These are phyloP conservation scores for Phylloporus scabripes DNA, from an alignment of 768 basidiomycete genomes.

Conservation along the genomic window DNA sequence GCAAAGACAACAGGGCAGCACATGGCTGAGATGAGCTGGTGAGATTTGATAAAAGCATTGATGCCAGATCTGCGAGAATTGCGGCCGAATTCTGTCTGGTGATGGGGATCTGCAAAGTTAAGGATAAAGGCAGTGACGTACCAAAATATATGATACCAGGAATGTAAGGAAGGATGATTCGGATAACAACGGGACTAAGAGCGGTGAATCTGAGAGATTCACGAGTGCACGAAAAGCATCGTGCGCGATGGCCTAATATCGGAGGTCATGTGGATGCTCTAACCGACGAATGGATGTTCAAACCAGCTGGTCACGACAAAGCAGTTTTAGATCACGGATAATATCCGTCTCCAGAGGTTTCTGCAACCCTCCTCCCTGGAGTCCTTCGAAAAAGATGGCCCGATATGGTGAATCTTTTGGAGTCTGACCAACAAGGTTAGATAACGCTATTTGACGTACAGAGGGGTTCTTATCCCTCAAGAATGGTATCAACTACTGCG, in stretches of 20 bases:
- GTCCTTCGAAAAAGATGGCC: constrained; percentile 64
- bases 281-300: constrained; percentile 29
- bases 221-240: constrained; percentile 93
- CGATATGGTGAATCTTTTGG: constrained; percentile 64
- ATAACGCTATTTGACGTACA: constrained; percentile 80
- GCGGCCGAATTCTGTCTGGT: constrained; percentile 74
- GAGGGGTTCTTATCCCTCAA: constrained; percentile 82
- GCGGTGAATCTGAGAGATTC: constrained; percentile 83
- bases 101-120: constrained; percentile 6
- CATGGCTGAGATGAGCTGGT: constrained; percentile 70
- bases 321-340: constrained; percentile 74
- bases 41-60: constrained; percentile 97
- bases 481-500: constrained; percentile 71
- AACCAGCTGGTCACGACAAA: constrained; percentile 85
- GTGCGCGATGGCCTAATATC: constrained; percentile 73
- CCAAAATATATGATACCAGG: constrained; percentile 85
- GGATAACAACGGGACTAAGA: constrained; percentile 59
- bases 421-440: constrained; percentile 79
- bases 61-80: constrained; percentile 86
- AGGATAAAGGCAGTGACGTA: constrained; percentile 36
- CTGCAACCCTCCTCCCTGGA: constrained; percentile 53
- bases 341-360: constrained; percentile 58
- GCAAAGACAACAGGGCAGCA: constrained; percentile 54
- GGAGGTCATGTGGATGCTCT: constrained; percentile 13
- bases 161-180: constrained; percentile 74